A percentile compares a stretch with the other conserved stretches of the same genome.
These are phyloP conservation scores for Plantago elongata DNA, from an alignment of 257 asterid species.

Conservation along the genomic window DNA sequence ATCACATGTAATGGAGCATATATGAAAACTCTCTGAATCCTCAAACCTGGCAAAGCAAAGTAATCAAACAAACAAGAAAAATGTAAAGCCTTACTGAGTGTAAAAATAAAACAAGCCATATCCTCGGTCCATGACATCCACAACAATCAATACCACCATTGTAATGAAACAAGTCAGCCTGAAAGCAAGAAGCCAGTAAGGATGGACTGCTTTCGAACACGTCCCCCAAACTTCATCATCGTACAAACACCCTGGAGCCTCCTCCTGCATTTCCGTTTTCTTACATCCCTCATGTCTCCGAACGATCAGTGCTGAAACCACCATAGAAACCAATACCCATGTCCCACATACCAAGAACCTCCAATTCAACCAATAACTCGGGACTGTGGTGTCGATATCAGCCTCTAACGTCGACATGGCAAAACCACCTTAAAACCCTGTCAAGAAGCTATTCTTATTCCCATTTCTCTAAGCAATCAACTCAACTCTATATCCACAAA, in stretches of 20 bases:
- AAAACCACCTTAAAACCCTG: constrained; percentile 37
- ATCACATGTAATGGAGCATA: background rate
- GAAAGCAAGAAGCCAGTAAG: constrained; percentile 64
- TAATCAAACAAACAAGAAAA: background rate
- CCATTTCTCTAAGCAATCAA: constrained; percentile 2
- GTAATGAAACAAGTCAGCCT: constrained; percentile 50
- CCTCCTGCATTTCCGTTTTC: constrained; percentile 23
- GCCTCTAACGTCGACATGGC: constrained; percentile 40
- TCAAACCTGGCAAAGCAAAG: background rate
- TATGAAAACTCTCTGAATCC: no score
- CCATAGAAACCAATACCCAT: constrained; percentile 41
- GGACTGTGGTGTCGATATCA: constrained; percentile 43
- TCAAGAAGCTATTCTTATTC: constrained; percentile 33
- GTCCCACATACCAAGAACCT: constrained; percentile 61
- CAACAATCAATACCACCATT: constrained; percentile 49
- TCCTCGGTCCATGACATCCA: constrained; percentile 45
- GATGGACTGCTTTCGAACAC: constrained; percentile 45
- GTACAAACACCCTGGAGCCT: constrained; percentile 32
- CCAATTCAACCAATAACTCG: constrained; percentile 84
- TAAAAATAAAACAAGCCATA: constrained; percentile 51
- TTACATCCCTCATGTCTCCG: constrained; percentile 67
- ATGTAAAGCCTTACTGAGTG: constrained; percentile 59
- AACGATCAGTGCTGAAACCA: constrained; percentile 45
- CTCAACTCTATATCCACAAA: background rate
- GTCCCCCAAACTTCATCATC: constrained; percentile 68